These are phyloP conservation scores for Vigna reflexopilosa DNA, from an alignment of 306 rosid genomes.

Conservation along the genomic window DNA sequence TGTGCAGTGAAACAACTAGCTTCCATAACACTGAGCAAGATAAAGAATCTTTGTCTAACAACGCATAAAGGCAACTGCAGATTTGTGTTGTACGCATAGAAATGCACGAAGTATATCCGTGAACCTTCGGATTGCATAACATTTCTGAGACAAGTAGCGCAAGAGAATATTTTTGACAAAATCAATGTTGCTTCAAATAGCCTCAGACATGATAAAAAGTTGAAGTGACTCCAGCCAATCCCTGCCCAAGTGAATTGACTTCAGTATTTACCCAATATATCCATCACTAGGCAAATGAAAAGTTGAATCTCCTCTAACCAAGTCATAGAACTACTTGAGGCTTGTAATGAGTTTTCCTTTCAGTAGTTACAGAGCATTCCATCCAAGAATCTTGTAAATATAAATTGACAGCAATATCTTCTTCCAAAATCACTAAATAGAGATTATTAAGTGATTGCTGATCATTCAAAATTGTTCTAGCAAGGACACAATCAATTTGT, in stretches of 20 bases:
- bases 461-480: conserved; percentile 33
- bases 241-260: conserved; percentile 27
- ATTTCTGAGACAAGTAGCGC: conserved; percentile 1
- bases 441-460: conserved; percentile 28
- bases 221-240: conserved; percentile 7
- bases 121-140: conserved; percentile 21
- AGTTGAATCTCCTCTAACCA: conserved; percentile 27
- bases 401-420: conserved; percentile 36
- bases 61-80: conserved; percentile 24
- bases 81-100: not conserved
- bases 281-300: conserved; percentile 42
- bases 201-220: conserved; percentile 24
- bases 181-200: not conserved
- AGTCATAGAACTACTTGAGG: conserved; percentile 34
- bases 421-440: conserved; percentile 20
- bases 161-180: conserved; percentile 16
- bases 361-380: conserved; percentile 19
- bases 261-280: conserved; percentile 41
- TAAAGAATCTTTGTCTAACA: not conserved
- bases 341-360: conserved; percentile 40
- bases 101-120: conserved; percentile 5
- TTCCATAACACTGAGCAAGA: conserved; percentile 30
- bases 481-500: conserved; percentile 6
- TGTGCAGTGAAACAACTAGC: conserved; percentile 28
- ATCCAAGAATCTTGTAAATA: conserved; percentile 41